These are phyloP conservation scores for Cucurbita moschata DNA, from an alignment of 306 rosid species.

Conservation along the genomic window DNA sequence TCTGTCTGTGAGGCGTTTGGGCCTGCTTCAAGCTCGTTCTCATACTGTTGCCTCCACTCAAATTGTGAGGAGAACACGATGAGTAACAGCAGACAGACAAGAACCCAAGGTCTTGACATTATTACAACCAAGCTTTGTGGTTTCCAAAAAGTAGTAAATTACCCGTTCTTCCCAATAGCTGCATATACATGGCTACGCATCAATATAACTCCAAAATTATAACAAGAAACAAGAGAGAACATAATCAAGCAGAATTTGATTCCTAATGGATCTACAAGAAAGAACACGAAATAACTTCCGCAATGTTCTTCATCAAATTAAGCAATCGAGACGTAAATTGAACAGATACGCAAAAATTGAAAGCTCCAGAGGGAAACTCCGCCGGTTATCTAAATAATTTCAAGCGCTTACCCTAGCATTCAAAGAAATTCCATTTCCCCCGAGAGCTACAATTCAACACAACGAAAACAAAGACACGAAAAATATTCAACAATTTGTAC, in stretches of 20 bases:
- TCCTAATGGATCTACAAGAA: slow-evolving; percentile 1
- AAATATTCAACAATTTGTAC: neutral
- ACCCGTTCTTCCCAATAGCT: neutral
- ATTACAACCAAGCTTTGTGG: slow-evolving; percentile 13
- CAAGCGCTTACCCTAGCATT: neutral
- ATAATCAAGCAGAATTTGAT: neutral
- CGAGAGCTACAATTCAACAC: neutral
- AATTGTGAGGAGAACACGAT: slow-evolving; percentile 46
- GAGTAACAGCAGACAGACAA: slow-evolving; percentile 39
- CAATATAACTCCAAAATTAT: neutral
- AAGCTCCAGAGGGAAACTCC: neutral
- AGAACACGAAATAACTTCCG: neutral
- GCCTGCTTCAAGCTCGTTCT: slow-evolving; percentile 27
- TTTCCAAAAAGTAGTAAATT: neutral
- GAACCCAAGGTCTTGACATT: slow-evolving; percentile 48
- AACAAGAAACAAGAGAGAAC: neutral
- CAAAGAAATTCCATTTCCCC: neutral
- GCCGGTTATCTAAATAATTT: neutral
- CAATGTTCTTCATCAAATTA: neutral
- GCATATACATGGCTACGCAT: neutral
- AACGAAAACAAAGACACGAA: neutral
- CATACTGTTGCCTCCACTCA: slow-evolving; percentile 54
- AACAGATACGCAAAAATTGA: neutral
- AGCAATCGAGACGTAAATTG: neutral
- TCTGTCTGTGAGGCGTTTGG: slow-evolving; percentile 24